A percentile compares a stretch with the other conserved stretches of the same genome.
These are phyloP conservation scores for Zygosaccharomyces siamensis DNA, from an alignment of 805 yeast species.

Conservation along the genomic window DNA sequence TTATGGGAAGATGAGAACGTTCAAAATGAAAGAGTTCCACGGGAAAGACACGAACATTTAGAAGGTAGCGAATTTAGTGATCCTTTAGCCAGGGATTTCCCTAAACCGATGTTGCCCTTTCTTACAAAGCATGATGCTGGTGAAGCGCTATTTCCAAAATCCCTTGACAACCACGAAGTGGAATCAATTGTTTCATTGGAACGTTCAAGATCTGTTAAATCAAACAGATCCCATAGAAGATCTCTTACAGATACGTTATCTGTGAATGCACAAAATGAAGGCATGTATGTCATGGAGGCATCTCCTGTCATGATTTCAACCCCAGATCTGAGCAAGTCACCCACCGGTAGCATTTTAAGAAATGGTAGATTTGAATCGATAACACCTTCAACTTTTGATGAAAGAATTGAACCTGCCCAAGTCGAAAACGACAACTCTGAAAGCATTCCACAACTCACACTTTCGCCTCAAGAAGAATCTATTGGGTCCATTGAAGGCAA, in stretches of 20 bases:
- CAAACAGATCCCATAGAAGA: slow-evolving; percentile 34
- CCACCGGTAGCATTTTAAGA: slow-evolving; percentile 36
- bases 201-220: slow-evolving; percentile 57
- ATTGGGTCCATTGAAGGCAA: slow-evolving; percentile 30
- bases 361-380: slow-evolving; percentile 32
- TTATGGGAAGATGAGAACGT: neutral
- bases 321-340: slow-evolving; percentile 37
- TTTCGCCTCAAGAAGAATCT: slow-evolving; percentile 13
- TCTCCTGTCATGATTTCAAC: slow-evolving; percentile 29
- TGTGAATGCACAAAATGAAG: slow-evolving; percentile 41
- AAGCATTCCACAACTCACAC: neutral
- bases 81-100: neutral
- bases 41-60: neutral
- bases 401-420: neutral
- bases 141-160: slow-evolving; percentile 67
- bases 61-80: neutral
- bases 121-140: slow-evolving; percentile 38
- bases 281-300: slow-evolving; percentile 44
- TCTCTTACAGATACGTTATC: slow-evolving; percentile 35
- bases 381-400: slow-evolving; percentile 19
- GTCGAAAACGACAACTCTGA: slow-evolving; percentile 1
- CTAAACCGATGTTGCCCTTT: slow-evolving; percentile 3
- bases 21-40: neutral
- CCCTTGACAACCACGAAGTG: slow-evolving; percentile 60
- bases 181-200: slow-evolving; percentile 71